Evolutionary conservation across 441 rosid genomes (phyloP), one percentile per base, ranked within the genome.

Genomic region (Syzygium malaccense): DNA sequence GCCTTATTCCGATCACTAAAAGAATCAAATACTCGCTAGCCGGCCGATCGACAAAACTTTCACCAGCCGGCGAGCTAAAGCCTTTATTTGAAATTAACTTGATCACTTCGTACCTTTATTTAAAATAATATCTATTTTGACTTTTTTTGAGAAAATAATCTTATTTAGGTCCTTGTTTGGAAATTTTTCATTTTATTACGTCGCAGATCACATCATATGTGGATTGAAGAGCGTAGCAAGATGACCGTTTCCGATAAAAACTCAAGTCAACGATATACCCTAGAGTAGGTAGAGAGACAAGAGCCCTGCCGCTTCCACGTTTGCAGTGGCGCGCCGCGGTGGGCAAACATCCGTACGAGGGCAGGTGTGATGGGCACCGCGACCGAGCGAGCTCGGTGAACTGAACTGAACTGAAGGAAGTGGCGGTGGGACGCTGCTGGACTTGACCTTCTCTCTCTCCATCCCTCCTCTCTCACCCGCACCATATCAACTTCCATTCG

Each of bases 51-150:
- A 45, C 1, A 45, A 7, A 45, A 7, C 7, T 45, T 45, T 45
- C 48, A 7, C 2, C 0, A 0, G 48, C 48, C 0, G 2, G 48
- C 48, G 8, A 45, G 9, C 2, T 45, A 0, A 45, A 45, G 9
- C 9, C 2, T 8, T 45, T 45, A 45, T 45, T 45, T 45, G 2
- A 45, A 45, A 45, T 2, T 45, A 45, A 45, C 9, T 7, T 1
- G 48, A 45, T 45, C 9, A 45, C 48, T 45, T 45, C 10, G 2
- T 45, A 45, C 9, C 9, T 7, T 45, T 45, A 7, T 45, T 45
- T 45, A 7, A 45, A 45, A 45, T 45, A 45, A 45, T 9, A 45
- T 7, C 9, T 45, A 7, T 45, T 41, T 7, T 45, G 48, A 45
- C 48, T 45, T 45, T 45, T 45, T 45, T 45, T 45, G 48, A 45